Conservation (phyloP, 2,329 filamentous ascomycete genomes). For the Dothiorella sarmentorum region DNA sequence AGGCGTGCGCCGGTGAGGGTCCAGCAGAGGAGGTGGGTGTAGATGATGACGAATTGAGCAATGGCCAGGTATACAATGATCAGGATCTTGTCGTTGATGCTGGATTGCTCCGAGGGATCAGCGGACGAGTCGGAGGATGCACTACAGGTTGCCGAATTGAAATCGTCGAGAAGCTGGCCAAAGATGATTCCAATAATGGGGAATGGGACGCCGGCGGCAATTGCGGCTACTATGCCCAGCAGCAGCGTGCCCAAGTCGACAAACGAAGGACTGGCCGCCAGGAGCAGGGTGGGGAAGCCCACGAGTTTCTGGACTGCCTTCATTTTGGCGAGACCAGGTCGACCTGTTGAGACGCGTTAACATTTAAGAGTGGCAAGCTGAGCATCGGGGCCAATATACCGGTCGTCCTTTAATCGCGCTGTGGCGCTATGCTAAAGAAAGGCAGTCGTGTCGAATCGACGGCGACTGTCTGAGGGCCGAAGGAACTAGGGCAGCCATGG, state of each 20-base stretch:
- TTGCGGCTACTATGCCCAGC: slow-evolving; percentile 45
- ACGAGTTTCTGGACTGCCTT: slow-evolving; percentile 28
- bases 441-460: not conserved
- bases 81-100: slow-evolving; percentile 57
- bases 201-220: slow-evolving; percentile 60
- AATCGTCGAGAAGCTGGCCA: slow-evolving; percentile 59
- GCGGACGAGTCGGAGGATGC: slow-evolving; percentile 32
- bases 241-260: slow-evolving; percentile 6
- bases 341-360: not conserved
- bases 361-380: not conserved
- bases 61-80: slow-evolving; percentile 61
- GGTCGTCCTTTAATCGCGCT: not conserved
- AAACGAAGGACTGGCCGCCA: not conserved
- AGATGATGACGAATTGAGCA: slow-evolving; percentile 61
- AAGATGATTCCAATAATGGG: slow-evolving; percentile 64
- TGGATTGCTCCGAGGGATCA: slow-evolving; percentile 46
- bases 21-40: slow-evolving; percentile 62
- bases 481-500: not conserved
- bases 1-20: slow-evolving; percentile 61
- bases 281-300: slow-evolving; percentile 22
- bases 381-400: not conserved
- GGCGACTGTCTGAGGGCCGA: not conserved
- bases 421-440: not conserved
- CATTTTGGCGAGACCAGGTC: not conserved
- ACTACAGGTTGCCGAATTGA: slow-evolving; percentile 56